Evolutionary conservation across 257 asterid species (phyloP), one percentile per base, ranked within the genome.

Genomic region (Plantago ovata): DNA sequence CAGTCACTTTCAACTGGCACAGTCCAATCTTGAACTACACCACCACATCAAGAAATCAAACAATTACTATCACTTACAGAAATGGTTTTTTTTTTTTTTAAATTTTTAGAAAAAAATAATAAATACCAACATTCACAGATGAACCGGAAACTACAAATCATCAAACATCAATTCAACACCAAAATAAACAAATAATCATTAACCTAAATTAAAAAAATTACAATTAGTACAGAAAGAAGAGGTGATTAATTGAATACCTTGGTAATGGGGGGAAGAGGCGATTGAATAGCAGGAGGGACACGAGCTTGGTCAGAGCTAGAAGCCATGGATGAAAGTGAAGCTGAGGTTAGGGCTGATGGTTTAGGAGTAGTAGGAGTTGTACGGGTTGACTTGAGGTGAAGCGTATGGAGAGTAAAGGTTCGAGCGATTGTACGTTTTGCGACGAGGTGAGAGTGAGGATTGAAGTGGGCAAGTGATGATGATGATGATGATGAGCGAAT

Each of bases 1-100:
- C 81, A 50, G 91, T 92, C 73, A 92, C 96, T 58, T 74, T 70
- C 75, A 88, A 77, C 67, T 88, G 97, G 71, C 96, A 88, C 13
- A 92, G 59, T 14, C 88, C 98, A 64, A 92, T 82, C 78, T 79
- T 84, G 70, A 80, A 92, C 98, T 92, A 71, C 67, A 20, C 54
- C 66, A 58, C 61, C 65, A 73, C 59, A 58, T 60, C 63, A 38
- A 53, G 21, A 28, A 60, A 56, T 36, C n/a, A 40, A 57, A 40
- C 21, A 60, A 7, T 16, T 22, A 33, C 9, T 21, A 48, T 36
- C 49, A 32, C 19, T 14, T 5, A 50, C 14, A 61, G n/a, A 42
- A 58, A n/a, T n/a, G n/a, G n/a, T n/a, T n/a, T n/a, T n/a, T n/a
- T n/a, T n/a, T n/a, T n/a, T n/a, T n/a, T n/a, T n/a, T n/a, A n/a